phyloP scores from a whole-genome alignment of 2,329 filamentous ascomycete genomes.

The Pseudogymnoascus sp. region DNA sequence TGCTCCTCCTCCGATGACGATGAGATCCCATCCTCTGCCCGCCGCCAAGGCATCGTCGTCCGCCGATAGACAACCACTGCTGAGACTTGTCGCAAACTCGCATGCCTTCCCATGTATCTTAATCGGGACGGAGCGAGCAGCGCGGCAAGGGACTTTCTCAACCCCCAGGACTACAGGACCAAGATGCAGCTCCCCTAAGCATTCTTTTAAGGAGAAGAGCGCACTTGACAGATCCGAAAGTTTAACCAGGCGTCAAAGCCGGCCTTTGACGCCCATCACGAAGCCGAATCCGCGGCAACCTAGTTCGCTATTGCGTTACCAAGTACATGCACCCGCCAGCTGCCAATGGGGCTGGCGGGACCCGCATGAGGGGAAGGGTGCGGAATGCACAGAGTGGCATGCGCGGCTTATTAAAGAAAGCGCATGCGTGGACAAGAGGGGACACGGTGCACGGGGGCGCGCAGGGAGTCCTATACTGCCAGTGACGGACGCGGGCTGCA shows the following conservation, averaged over 20 bases:
- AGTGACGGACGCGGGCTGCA: slow-evolving; percentile 3
- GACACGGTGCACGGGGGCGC: slow-evolving; percentile 4
- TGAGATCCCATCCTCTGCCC: slow-evolving; percentile 45
- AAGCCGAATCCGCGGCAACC: slow-evolving; percentile 26
- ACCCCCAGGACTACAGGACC: slow-evolving; percentile 1
- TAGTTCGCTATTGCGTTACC: slow-evolving; percentile 3
- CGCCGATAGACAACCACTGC: slow-evolving; percentile 21
- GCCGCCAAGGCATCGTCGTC: slow-evolving; percentile 58
- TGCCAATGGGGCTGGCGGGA: background rate
- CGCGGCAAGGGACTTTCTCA: slow-evolving; percentile 3
- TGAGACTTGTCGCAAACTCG: slow-evolving; percentile 4
- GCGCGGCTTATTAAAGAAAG: background rate
- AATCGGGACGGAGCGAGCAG: slow-evolving; percentile 10
- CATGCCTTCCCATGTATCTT: background rate
- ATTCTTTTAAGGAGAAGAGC: slow-evolving; percentile 14
- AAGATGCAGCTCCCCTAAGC: slow-evolving; percentile 6
- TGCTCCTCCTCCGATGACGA: slow-evolving; percentile 64
- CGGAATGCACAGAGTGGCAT: slow-evolving; percentile 3
- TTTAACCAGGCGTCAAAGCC: slow-evolving; percentile 18
- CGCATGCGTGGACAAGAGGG: background rate
- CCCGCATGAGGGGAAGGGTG: background rate
- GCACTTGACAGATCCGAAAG: slow-evolving; percentile 18
- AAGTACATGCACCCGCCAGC: background rate
- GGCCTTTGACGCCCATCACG: slow-evolving; percentile 18
- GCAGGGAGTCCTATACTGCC: background rate